A percentile compares a stretch with the other conserved stretches of the same genome.
Conservation (phyloP, 2,329 filamentous ascomycete genomes). For the Cercospora janseana region DNA sequence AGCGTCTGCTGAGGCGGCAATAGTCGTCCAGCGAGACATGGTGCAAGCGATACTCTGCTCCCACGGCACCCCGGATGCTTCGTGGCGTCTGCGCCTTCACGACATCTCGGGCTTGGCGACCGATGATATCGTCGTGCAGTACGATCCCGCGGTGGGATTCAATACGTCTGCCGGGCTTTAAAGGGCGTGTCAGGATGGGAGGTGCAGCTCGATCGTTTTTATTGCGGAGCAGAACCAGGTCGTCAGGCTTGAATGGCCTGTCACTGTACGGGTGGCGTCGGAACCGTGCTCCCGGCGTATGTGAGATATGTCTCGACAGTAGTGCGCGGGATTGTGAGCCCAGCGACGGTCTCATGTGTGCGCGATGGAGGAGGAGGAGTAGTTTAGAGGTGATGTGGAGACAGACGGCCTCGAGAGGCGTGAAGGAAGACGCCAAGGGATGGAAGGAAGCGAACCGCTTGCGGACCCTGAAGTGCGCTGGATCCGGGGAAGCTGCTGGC, state of each 20-base stretch:
- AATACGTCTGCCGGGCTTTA: conserved; percentile 37
- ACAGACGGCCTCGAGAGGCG: too few species aligned
- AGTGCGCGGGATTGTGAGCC: conserved; percentile 14
- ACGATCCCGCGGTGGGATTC: conserved; percentile 51
- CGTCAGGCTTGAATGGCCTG: conserved; percentile 30
- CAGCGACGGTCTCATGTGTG: too few species aligned
- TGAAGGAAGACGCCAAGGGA: too few species aligned
- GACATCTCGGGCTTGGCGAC: conserved; percentile 58
- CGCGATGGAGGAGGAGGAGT: too few species aligned
- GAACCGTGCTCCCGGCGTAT: too few species aligned
- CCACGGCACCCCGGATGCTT: conserved; percentile 34
- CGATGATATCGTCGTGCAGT: conserved; percentile 60
- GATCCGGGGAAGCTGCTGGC: too few species aligned
- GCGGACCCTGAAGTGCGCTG: too few species aligned
- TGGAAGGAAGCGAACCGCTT: too few species aligned
- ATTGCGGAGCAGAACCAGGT: conserved; percentile 44
- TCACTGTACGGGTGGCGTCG: conserved; percentile 19
- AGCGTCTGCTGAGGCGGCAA: conserved; percentile 62
- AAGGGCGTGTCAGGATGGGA: conserved; percentile 42
- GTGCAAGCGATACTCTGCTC: conserved; percentile 55
- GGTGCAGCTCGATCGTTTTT: conserved; percentile 39
- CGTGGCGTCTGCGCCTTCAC: conserved; percentile 49
- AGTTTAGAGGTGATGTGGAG: too few species aligned
- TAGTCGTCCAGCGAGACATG: conserved; percentile 72
- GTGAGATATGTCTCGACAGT: not conserved